Base-by-base conservation (phyloP, 805 yeast genomes). In the Starmerella ratchasimensis region DNA sequence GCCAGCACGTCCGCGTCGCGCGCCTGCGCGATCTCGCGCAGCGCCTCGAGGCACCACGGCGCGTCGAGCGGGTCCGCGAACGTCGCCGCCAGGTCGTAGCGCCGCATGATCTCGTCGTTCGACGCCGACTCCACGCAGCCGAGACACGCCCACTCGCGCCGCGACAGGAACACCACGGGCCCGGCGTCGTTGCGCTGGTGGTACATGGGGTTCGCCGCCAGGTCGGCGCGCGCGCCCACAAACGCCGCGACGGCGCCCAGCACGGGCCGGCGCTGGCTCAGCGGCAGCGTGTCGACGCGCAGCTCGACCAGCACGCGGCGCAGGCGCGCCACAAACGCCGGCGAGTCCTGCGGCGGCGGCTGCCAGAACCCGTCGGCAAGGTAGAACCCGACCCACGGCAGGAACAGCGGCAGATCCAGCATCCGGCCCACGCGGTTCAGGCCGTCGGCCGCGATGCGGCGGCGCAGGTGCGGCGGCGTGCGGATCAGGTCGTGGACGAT, bases 41-140 rank as follows among this genome's bases (percentile, higher is more conserved):
- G 53, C 0, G 77, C 69, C 52, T 79, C 84, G 46, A 72, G 67
- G 46, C 75, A 76, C 24, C 60, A 54, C 1, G 79, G 73, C 13
- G 28, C 28, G 15, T 11, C n/a, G 33, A 65, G 59, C 0, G 45
- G 52, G 0, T 69, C 65, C 51, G 77, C 81, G 34, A 61, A 39
- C 0, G 43, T 36, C 3, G 54, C 47, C 37, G 67, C 63, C 0
- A 54, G 51, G 16, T 67, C 63, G 50, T 68, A 79, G 28, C 71
- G 63, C 15, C 59, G 58, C 11, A 64, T 61, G 10, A 79, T 59
- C 23, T 62, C 54, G 14, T 64, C 60, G 43, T 73, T 78, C 19
- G 62, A 48, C 50, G 57, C 38, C 9, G 34, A 15, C 9, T 28
- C n/a, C 11, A 34, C 30, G 16, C 33, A 26, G 14, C 55, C 53